phyloP scores from a whole-genome alignment of 306 rosid genomes.

The Gleditsia sinensis region DNA sequence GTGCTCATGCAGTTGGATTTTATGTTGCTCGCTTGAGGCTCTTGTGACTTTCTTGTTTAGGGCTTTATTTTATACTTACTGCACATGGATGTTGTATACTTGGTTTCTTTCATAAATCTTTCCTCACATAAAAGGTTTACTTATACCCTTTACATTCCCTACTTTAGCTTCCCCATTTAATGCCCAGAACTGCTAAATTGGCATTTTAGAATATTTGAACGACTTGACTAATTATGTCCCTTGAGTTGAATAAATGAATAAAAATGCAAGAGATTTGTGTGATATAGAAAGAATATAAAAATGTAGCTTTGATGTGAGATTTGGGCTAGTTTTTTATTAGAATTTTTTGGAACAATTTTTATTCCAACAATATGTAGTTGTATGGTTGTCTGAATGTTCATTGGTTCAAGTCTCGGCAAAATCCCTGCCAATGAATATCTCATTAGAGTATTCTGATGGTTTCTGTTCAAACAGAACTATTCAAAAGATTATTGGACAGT shows the following conservation, averaged over 20 bases:
- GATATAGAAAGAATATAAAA: not conserved
- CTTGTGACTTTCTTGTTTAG: slow-evolving; percentile 5
- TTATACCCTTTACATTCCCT: not conserved
- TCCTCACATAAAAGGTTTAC: not conserved
- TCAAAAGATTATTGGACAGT: not conserved
- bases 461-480: not conserved
- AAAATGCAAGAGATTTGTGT: not conserved
- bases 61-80: not conserved
- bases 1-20: not conserved
- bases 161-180: not conserved
- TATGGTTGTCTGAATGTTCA: not conserved
- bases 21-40: not conserved
- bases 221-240: not conserved
- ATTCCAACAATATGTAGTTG: not conserved
- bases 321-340: not conserved
- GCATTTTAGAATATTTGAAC: not conserved
- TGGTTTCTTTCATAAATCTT: not conserved
- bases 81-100: not conserved
- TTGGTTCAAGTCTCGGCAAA: not conserved
- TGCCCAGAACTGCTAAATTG: not conserved
- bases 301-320: not conserved
- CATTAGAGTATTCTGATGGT: not conserved
- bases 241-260: not conserved
- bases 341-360: not conserved
- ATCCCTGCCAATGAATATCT: not conserved